Percentiles rank a stretch among this genome's conserved stretches.
Conservation (phyloP, 1,139 yeast species). For the Nakaseomyces nivariensis region DNA sequence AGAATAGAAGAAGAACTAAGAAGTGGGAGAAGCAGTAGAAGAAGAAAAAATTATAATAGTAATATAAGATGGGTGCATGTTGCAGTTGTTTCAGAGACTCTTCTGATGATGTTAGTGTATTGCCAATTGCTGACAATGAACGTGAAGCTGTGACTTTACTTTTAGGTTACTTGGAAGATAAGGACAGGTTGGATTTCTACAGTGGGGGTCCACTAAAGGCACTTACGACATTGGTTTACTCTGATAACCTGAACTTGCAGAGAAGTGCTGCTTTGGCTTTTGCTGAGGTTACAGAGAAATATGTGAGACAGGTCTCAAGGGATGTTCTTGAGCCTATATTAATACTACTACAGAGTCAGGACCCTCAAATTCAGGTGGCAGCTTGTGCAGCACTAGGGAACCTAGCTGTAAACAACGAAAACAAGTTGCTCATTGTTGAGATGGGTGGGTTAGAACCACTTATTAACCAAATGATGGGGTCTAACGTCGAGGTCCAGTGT, state of each 20-base stretch:
- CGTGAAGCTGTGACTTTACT: conserved; percentile 90
- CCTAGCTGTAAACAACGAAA: conserved; percentile 91
- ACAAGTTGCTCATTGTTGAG: conserved; percentile 85
- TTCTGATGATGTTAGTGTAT: conserved; percentile 51
- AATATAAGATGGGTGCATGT: conserved; percentile 48
- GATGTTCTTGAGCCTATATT: conserved; percentile 91
- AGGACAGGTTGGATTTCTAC: conserved; percentile 61
- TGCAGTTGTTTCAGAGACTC: conserved; percentile 46
- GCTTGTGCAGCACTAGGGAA: conserved; percentile 98
- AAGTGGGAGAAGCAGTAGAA: background rate
- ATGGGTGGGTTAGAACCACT: conserved; percentile 97
- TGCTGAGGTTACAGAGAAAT: conserved; percentile 97
- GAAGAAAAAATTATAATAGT: background rate
- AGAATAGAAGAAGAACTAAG: too few relatives aligned
- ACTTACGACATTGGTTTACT: conserved; percentile 81
- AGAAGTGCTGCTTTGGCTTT: conserved; percentile 97
- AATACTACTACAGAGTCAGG: conserved; percentile 74
- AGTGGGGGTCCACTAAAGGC: conserved; percentile 87
- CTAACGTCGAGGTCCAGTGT: conserved; percentile 96
- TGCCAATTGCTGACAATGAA: conserved; percentile 91
- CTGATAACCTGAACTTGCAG: conserved; percentile 89
- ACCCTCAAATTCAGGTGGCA: conserved; percentile 93
- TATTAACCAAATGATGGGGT: conserved; percentile 93
- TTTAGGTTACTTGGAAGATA: conserved; percentile 78
- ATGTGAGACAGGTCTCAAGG: conserved; percentile 78